Evolutionary conservation across 1,284 basidiomycete genomes (phyloP), one percentile per base, ranked within the genome.

Genomic region (Fomitiporia mediterranea): DNA sequence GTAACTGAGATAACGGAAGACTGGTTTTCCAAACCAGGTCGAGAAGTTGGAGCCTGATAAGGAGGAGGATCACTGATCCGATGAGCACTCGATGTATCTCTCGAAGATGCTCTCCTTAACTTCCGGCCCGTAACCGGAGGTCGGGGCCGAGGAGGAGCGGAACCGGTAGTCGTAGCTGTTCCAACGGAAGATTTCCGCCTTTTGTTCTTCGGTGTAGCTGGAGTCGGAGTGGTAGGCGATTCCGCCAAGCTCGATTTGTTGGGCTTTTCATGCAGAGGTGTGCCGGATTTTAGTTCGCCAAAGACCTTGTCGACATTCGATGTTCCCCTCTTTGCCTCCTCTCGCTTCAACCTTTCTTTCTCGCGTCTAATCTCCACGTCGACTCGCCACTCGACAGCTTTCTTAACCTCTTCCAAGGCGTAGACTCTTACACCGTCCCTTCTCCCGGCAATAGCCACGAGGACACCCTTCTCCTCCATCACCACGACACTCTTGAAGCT

Each of bases 391-490:
- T 91, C 89, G 9, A 91, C 83, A 4, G 84, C 86, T 64, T 84
- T 86, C 68, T 83, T 86, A 19, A 91, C 80, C 64, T 91, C 89
- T 59, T 91, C 89, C 17, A 91, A 72, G 11, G 89, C 89, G 68
- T 91, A 91, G 23, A 91, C 89, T 39, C 89, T 78, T 38, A 91
- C 89, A 2, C 89, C 89, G 62, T 91, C 88, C 62, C 89, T 74
- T 59, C 89, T 74, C 13, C 89, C 89, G 11, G 89, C 89, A 60
- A 91, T 90, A 15, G 89, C 89, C 11, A 91, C 89, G 19, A 91
- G 72, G 1, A 91, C 89, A 7, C 88, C 89, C 32, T 89, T 82
- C 64, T 91, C 87, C 64, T 91, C 89, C 89, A 91, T 91, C 15
- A 91, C 83, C 0, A 91, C 86, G n/a, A 91, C 83, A 57, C 80